Conservation (phyloP, 1,139 yeast genomes). For the Taiozyma sp. region DNA sequence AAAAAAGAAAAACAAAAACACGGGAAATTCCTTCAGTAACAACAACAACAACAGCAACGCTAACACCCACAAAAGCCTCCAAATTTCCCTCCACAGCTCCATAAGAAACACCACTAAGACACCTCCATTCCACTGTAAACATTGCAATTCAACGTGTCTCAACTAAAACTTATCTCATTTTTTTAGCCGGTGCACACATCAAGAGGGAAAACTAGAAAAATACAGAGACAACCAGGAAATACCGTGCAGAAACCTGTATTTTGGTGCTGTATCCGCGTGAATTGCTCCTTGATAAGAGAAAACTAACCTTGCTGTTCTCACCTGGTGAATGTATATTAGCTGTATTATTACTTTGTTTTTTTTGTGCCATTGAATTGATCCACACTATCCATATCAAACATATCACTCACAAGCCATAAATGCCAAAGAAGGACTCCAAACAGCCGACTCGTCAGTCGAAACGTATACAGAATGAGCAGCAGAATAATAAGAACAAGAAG, state of each 20-base stretch:
- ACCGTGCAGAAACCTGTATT: not conserved
- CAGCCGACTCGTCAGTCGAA: conserved; percentile 4
- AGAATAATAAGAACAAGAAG: conserved; percentile 3
- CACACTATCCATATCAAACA: not conserved
- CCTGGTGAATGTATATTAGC: not conserved
- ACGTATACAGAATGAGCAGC: conserved; percentile 5
- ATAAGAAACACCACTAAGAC: not conserved
- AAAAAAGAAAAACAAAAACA: not conserved
- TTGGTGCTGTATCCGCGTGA: not conserved
- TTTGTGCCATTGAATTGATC: not conserved
- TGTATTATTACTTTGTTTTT: not conserved
- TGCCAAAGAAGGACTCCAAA: not conserved
- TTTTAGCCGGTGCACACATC: not conserved
- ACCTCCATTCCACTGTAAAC: not conserved
- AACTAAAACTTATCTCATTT: not conserved
- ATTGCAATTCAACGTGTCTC: too few relatives aligned
- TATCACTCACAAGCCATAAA: not conserved
- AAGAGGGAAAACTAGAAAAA: not conserved
- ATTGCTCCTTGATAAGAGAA: not conserved
- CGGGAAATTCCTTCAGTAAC: not conserved
- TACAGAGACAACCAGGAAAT: not conserved
- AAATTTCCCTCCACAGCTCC: not conserved
- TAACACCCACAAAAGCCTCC: not conserved
- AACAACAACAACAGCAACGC: not conserved
- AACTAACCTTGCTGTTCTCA: not conserved